phyloP scores from a whole-genome alignment of 352 stramenopile genomes.

The Phytopythium sindhum region DNA sequence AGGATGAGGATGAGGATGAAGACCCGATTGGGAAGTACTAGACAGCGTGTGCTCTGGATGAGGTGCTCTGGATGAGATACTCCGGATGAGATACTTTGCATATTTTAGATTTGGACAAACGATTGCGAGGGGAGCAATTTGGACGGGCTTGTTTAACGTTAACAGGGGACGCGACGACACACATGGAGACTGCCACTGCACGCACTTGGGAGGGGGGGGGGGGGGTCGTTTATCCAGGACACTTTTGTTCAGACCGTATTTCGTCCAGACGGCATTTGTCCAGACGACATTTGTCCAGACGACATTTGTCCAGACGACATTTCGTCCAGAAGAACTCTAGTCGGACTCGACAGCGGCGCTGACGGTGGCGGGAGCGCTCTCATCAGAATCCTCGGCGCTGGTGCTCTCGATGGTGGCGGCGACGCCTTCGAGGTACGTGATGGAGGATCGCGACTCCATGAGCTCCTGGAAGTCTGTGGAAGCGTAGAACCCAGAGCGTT shows the following conservation, averaged over 20 bases:
- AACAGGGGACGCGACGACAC: neutral
- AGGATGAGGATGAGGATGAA: neutral
- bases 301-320: neutral
- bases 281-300: neutral
- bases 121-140: no score
- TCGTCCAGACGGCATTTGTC: neutral
- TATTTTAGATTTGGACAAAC: neutral
- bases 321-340: neutral
- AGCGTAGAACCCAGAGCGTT: neutral
- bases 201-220: no score
- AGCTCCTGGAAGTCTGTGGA: conserved; percentile 51
- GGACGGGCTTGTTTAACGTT: neutral
- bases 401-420: conserved; percentile 7
- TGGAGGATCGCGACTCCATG: conserved; percentile 53
- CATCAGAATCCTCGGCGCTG: conserved; percentile 6
- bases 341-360: conserved; percentile 18
- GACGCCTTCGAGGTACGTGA: conserved; percentile 46
- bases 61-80: no score
- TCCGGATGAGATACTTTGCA: neutral
- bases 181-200: neutral
- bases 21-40: neutral
- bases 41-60: no score
- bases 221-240: no score
- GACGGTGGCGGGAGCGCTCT: conserved; percentile 23
- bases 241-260: neutral